phyloP scores from a whole-genome alignment of 495 filamentous ascomycete species.

The Aspergillus ellipticus region DNA sequence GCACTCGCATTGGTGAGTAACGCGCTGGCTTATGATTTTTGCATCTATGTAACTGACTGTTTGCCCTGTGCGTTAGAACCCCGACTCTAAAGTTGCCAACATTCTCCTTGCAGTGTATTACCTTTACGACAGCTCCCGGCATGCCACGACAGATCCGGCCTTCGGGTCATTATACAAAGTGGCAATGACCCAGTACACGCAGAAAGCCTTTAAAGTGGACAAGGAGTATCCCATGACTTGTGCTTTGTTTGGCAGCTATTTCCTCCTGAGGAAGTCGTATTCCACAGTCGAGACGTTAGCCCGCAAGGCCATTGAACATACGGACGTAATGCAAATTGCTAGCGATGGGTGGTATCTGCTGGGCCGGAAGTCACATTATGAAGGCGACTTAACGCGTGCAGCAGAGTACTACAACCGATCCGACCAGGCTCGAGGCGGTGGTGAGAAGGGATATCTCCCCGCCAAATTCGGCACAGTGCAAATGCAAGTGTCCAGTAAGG shows the following conservation, averaged over 20 bases:
- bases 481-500: constrained; percentile 75
- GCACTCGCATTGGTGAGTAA: constrained; percentile 63
- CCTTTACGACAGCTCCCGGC: constrained; percentile 74
- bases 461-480: constrained; percentile 92
- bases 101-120: constrained; percentile 86
- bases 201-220: constrained; percentile 92
- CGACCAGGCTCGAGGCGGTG: constrained; percentile 82
- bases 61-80: constrained; percentile 48
- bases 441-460: constrained; percentile 81
- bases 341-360: constrained; percentile 96
- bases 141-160: constrained; percentile 69
- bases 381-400: constrained; percentile 61
- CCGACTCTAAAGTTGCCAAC: constrained; percentile 85
- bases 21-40: background rate
- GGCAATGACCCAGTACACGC: constrained; percentile 90
- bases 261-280: constrained; percentile 72
- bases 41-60: background rate
- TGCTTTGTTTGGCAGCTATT: constrained; percentile 83
- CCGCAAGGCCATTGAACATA: constrained; percentile 89
- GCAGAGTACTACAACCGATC: constrained; percentile 80
- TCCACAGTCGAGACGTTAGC: constrained; percentile 78
- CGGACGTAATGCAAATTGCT: constrained; percentile 90
- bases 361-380: constrained; percentile 81
- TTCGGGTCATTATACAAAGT: constrained; percentile 83
- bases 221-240: constrained; percentile 89